Base-by-base conservation (phyloP, 768 basidiomycete genomes). In the Trametes coccinea region DNA sequence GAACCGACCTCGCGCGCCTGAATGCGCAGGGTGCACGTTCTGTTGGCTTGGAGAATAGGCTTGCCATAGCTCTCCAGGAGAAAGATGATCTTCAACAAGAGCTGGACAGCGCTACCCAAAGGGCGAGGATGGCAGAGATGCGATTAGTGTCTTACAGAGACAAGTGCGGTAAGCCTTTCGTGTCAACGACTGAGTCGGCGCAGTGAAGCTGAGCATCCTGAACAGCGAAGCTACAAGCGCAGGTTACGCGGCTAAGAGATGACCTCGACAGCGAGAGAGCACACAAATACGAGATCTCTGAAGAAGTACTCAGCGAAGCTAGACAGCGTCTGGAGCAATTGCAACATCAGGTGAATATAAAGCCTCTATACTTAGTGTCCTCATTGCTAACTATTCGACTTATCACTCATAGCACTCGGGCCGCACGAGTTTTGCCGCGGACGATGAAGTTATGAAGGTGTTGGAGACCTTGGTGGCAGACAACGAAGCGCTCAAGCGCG, bases 1-100 rank as follows among this genome's bases (percentile, higher is more conserved):
- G 86, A 60, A 77, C 79, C 17, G 80, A 83, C 17, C 83, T 93
- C 52, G 82, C 84, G 16, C 84, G 88, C 34, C 73, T 94, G 49
- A 86, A 83, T 14, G 81, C 84, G 13, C 86, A 89, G 67, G 82
- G 88, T 56, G 89, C 86, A 34, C 85, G 87, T 51, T 83, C 88
- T 14, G 78, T 86, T 14, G 89, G 89, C 13, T 84, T 86, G 79
- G 88, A 94, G 66, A 78, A 82, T 8, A 84, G 84, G 10, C 72
- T 95, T 33, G 80, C 82, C 11, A 73, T 79, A 11, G 83, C 84
- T n/a, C 76, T 86, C 54, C 87, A 87, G 69, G 90, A 93, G 72
- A 83, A 84, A 66, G 92, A 94, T 43, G 93, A 95, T 71, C 81
- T 90, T 74, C 87, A 84, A 62, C 92, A 94, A 73, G 93, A 95